A percentile compares a stretch with the other conserved stretches of the same genome.
Conservation (phyloP, 345 rosid species). For the Psidium guajava region DNA sequence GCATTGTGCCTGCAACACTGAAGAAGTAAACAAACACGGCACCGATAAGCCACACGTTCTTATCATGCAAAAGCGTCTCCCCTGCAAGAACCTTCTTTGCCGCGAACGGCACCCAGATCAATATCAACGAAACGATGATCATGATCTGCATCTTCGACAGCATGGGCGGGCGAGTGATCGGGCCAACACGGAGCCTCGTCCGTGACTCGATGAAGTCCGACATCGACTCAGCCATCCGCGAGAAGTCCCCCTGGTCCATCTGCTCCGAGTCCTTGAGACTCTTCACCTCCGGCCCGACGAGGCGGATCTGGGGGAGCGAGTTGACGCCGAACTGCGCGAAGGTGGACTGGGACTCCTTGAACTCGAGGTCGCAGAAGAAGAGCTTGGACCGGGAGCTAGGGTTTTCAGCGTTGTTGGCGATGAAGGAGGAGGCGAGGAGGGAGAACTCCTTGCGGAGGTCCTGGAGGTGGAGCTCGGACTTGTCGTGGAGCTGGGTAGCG, state of each 20-base stretch:
- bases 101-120: slow-evolving; percentile 36
- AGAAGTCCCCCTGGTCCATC: slow-evolving; percentile 65
- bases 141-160: slow-evolving; percentile 36
- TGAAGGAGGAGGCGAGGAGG: slow-evolving; percentile 60
- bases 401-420: slow-evolving; percentile 50
- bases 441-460: slow-evolving; percentile 61
- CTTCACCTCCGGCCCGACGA: slow-evolving; percentile 37
- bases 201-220: slow-evolving; percentile 52
- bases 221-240: slow-evolving; percentile 80
- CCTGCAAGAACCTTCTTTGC: slow-evolving; percentile 38
- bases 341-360: slow-evolving; percentile 52
- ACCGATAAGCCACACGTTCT: slow-evolving; percentile 46
- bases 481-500: slow-evolving; percentile 55
- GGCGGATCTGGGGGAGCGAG: slow-evolving; percentile 87
- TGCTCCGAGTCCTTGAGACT: slow-evolving; percentile 46
- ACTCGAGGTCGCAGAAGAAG: slow-evolving; percentile 81
- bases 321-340: slow-evolving; percentile 72
- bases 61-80: slow-evolving; percentile 51
- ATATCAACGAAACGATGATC: slow-evolving; percentile 12
- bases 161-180: slow-evolving; percentile 58
- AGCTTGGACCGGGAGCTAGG: slow-evolving; percentile 28
- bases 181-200: slow-evolving; percentile 57
- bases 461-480: slow-evolving; percentile 61
- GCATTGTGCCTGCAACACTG: slow-evolving; percentile 78
- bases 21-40: slow-evolving; percentile 65